Conservation (phyloP, 257 asterid species). For the Avicennia marina region DNA sequence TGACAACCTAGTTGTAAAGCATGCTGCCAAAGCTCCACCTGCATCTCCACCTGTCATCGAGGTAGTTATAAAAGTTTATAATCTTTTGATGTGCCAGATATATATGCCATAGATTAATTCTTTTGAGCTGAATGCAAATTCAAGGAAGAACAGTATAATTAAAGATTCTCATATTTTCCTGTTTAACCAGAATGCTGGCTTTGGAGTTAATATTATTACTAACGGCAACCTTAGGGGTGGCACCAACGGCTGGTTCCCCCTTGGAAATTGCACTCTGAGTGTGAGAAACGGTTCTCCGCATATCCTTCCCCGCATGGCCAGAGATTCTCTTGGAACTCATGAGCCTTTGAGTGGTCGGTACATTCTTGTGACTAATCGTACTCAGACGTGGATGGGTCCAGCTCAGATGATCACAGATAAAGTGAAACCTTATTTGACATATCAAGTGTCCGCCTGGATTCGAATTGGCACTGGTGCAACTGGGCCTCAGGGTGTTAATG, state of each 20-base stretch:
- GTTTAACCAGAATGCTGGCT: slow-evolving; percentile 48
- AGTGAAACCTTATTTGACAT: slow-evolving; percentile 67
- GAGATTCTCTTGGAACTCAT: slow-evolving; percentile 65
- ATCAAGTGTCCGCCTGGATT: slow-evolving; percentile 97
- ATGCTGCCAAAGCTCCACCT: slow-evolving; percentile 73
- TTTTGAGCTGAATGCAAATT: neutral
- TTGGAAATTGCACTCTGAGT: slow-evolving; percentile 72
- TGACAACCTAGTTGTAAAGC: slow-evolving; percentile 52
- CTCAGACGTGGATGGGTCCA: slow-evolving; percentile 96
- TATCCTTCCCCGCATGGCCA: slow-evolving; percentile 84
- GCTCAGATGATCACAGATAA: slow-evolving; percentile 78
- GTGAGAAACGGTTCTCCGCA: slow-evolving; percentile 72
- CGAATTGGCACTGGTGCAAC: slow-evolving; percentile 53
- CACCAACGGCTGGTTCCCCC: slow-evolving; percentile 75
- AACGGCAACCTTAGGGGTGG: slow-evolving; percentile 62
- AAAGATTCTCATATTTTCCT: neutral
- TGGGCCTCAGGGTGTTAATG: slow-evolving; percentile 56
- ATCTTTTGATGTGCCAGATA: neutral
- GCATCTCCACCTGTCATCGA: slow-evolving; percentile 58
- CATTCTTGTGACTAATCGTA: slow-evolving; percentile 63
- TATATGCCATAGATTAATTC: neutral
- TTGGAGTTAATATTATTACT: slow-evolving; percentile 61
- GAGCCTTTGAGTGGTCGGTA: slow-evolving; percentile 75
- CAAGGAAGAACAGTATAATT: neutral
- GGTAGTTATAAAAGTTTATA: slow-evolving; percentile 28